Percentiles rank a stretch among this genome's conserved stretches.
These are phyloP conservation scores for Globisporangium yorkense DNA, from an alignment of 352 stramenopile species.

Conservation along the genomic window DNA sequence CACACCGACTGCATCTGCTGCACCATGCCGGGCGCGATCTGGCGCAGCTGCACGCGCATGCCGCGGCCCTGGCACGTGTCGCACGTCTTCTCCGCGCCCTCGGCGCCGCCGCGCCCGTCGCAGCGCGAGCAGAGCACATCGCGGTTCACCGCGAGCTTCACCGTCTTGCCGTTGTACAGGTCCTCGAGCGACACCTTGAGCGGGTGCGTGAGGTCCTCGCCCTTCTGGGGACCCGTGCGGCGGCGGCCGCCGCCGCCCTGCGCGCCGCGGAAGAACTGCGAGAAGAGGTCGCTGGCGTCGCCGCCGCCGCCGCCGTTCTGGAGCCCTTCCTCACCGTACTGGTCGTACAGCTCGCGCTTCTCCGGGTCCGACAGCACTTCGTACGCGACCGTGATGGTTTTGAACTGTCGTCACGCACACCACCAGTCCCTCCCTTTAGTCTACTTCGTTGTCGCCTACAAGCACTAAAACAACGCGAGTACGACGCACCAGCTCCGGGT, in stretches of 20 bases:
- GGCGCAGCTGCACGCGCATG: constrained; percentile 92
- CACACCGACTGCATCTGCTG: constrained; percentile 97
- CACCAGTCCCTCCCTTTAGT: background rate
- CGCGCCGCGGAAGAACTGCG: constrained; percentile 94
- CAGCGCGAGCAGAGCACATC: constrained; percentile 90
- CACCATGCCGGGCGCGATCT: constrained; percentile 98
- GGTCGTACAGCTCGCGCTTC: constrained; percentile 86
- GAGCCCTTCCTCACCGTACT: constrained; percentile 97
- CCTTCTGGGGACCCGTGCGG: constrained; percentile 89
- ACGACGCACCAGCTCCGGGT: constrained; percentile 84
- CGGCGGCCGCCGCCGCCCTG: constrained; percentile 51
- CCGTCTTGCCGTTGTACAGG: constrained; percentile 99
- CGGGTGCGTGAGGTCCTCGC: constrained; percentile 93
- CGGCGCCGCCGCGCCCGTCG: constrained; percentile 87
- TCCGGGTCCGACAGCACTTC: constrained; percentile 95
- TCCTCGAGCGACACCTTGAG: constrained; percentile 98
- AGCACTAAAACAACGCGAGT: no score
- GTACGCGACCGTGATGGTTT: constrained; percentile 93
- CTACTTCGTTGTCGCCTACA: no score
- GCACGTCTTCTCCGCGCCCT: constrained; percentile 92
- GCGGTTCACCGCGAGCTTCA: constrained; percentile 96
- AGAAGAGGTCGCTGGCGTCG: constrained; percentile 92
- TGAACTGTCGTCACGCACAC: constrained; percentile 55
- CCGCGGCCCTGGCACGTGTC: constrained; percentile 94
- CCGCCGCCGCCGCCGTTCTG: constrained; percentile 79